A percentile compares a stretch with the other conserved stretches of the same genome.
Conservation (phyloP, 2,329 filamentous ascomycete species). For the Diaporthe amygdali region DNA sequence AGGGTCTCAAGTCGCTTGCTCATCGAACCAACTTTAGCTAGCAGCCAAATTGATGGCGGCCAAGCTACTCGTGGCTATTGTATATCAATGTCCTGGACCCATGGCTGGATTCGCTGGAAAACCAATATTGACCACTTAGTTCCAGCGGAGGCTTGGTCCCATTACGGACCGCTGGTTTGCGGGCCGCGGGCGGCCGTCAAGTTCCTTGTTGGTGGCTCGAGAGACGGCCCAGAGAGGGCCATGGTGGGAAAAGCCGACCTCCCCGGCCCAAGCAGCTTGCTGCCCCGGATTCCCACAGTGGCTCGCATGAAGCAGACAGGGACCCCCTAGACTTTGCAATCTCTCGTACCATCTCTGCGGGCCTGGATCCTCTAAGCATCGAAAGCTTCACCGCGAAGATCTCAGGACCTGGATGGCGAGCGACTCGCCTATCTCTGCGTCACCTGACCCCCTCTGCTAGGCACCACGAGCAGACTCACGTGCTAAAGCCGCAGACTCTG, state of each 20-base stretch:
- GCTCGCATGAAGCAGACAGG: constrained; percentile 21
- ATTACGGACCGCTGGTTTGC: constrained; percentile 17
- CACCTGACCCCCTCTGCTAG: neutral
- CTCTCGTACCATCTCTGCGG: constrained; percentile 21
- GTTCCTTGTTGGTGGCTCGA: constrained; percentile 4
- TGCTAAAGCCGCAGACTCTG: neutral
- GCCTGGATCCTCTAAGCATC: constrained; percentile 14
- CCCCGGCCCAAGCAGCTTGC: constrained; percentile 21
- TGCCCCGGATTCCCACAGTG: constrained; percentile 27
- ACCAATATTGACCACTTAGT: neutral
- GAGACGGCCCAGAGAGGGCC: constrained; percentile 5
- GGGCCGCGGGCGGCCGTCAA: constrained; percentile 18
- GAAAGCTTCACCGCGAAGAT: constrained; percentile 11
- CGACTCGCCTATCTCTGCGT: constrained; percentile 15
- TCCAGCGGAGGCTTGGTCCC: neutral
- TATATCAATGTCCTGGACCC: neutral
- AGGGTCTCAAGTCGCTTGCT: neutral
- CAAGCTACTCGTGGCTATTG: neutral
- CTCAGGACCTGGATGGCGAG: neutral
- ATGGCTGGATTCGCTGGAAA: neutral
- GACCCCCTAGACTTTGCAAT: constrained; percentile 17
- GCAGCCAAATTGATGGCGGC: neutral
- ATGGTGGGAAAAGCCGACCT: constrained; percentile 13
- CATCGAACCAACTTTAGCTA: neutral
- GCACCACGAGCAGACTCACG: neutral